Evolutionary conservation across 2,329 filamentous ascomycete species (phyloP).

Genomic region (Verticillium dahliae): DNA sequence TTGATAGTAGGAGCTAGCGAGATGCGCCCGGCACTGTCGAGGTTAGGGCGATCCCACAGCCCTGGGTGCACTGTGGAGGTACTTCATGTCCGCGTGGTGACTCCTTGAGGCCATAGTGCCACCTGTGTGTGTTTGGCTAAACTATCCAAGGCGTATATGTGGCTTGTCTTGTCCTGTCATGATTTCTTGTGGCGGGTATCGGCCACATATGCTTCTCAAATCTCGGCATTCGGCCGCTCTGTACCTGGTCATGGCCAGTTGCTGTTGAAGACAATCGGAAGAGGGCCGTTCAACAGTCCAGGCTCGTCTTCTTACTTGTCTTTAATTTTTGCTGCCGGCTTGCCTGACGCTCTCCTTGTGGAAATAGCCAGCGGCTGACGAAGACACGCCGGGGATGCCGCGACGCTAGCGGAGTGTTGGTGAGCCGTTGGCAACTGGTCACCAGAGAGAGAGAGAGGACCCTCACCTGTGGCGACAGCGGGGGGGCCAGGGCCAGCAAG

Average conservation of each 20-base stretch:
- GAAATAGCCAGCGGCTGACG: neutral
- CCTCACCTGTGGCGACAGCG: neutral
- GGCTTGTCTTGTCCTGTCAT: neutral
- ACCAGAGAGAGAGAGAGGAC: neutral
- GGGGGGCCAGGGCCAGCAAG: neutral
- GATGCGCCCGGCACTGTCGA: constrained; percentile 12
- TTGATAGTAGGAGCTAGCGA: constrained; percentile 6
- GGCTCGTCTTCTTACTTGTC: neutral
- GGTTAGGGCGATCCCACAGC: constrained; percentile 11
- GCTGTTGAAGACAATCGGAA: neutral
- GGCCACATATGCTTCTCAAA: neutral
- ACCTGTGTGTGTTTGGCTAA: neutral
- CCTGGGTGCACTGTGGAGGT: constrained; percentile 10
- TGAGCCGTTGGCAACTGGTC: neutral
- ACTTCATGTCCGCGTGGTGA: neutral
- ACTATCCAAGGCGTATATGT: neutral
- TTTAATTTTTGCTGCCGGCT: neutral
- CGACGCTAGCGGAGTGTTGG: neutral
- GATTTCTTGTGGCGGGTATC: neutral
- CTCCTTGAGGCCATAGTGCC: neutral
- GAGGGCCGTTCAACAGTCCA: neutral
- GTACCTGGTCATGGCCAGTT: neutral
- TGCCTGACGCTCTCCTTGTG: neutral
- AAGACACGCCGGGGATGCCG: neutral
- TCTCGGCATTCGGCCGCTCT: neutral